phyloP scores from a whole-genome alignment of 2,329 filamentous ascomycete genomes.

The Microsporum audouinii region DNA sequence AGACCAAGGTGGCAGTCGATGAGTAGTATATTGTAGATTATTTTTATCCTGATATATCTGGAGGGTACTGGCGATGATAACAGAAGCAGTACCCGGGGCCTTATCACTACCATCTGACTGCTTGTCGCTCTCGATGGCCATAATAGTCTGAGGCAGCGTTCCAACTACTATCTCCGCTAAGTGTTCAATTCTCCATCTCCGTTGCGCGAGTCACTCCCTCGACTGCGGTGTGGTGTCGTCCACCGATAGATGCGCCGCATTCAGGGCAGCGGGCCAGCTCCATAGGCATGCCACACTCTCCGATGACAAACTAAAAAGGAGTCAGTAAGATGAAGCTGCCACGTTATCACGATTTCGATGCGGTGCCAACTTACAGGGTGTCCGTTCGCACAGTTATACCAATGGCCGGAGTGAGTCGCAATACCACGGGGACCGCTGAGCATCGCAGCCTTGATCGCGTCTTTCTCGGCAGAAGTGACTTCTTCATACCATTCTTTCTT shows the following conservation, averaged over 20 bases:
- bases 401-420: slow-evolving; percentile 22
- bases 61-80: too few species aligned
- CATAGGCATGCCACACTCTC: slow-evolving; percentile 58
- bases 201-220: slow-evolving; percentile 37
- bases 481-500: background rate
- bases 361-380: slow-evolving; percentile 19
- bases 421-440: slow-evolving; percentile 38
- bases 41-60: too few species aligned
- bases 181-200: slow-evolving; percentile 5
- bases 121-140: too few species aligned
- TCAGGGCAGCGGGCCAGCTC: slow-evolving; percentile 50
- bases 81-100: too few species aligned
- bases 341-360: background rate
- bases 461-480: slow-evolving; percentile 39
- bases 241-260: slow-evolving; percentile 49
- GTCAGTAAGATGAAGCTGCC: background rate
- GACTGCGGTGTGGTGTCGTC: slow-evolving; percentile 39
- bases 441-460: slow-evolving; percentile 44
- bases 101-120: too few species aligned
- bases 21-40: too few species aligned
- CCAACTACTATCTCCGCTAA: too few species aligned
- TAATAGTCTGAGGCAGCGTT: too few species aligned
- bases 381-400: slow-evolving; percentile 32
- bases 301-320: slow-evolving; percentile 43
- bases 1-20: too few species aligned